A percentile compares a stretch with the other conserved stretches of the same genome.
Conservation (phyloP, 2,329 filamentous ascomycete genomes). For the Fusarium verrucosum region DNA sequence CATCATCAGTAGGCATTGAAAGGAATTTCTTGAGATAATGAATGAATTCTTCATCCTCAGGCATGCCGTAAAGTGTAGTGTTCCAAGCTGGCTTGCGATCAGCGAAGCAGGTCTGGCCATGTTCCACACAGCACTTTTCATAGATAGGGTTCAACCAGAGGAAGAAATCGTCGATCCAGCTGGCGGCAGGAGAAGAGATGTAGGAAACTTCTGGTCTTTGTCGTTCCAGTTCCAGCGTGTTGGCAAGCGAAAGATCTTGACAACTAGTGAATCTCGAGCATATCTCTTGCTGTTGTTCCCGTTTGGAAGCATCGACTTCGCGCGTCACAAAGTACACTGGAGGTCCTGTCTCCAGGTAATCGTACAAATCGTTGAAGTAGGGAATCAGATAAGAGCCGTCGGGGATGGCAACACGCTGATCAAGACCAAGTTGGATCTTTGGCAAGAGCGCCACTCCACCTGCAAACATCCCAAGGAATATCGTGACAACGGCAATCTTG, state of each 20-base stretch:
- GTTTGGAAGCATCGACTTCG: slow-evolving; percentile 79
- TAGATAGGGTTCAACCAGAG: slow-evolving; percentile 90
- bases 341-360: slow-evolving; percentile 89
- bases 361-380: slow-evolving; percentile 96
- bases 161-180: slow-evolving; percentile 97
- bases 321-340: slow-evolving; percentile 96
- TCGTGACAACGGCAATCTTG: slow-evolving; percentile 77
- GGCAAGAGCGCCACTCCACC: slow-evolving; percentile 86
- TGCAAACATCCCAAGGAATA: slow-evolving; percentile 90
- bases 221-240: slow-evolving; percentile 91
- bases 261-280: slow-evolving; percentile 94
- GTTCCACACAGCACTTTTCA: slow-evolving; percentile 76
- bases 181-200: slow-evolving; percentile 87
- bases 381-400: slow-evolving; percentile 93
- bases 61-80: slow-evolving; percentile 88
- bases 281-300: slow-evolving; percentile 81
- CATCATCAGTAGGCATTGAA: slow-evolving; percentile 77
- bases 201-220: slow-evolving; percentile 90
- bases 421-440: slow-evolving; percentile 83
- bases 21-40: slow-evolving; percentile 88
- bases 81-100: slow-evolving; percentile 85
- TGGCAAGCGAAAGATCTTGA: slow-evolving; percentile 82
- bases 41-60: slow-evolving; percentile 89
- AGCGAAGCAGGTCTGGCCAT: slow-evolving; percentile 79
- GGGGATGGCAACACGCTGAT: slow-evolving; percentile 93